Conservation (phyloP, 805 yeast species). For the Blastobotrys attinorum region DNA sequence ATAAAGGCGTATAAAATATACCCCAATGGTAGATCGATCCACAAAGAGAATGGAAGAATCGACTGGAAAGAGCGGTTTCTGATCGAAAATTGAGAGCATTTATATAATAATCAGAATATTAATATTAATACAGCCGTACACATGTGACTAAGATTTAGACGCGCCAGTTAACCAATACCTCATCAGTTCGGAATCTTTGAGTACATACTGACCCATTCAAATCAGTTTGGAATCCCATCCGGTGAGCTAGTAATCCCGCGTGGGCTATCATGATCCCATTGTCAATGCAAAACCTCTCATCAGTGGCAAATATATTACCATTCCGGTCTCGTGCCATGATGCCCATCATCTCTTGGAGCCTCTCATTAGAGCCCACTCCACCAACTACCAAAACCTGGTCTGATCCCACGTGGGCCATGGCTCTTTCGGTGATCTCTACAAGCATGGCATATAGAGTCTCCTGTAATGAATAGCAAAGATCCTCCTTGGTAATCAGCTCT, state of each 20-base stretch:
- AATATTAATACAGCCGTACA: too few relatives aligned
- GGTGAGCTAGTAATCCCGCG: constrained; percentile 80
- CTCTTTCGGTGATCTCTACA: constrained; percentile 95
- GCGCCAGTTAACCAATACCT: constrained; percentile 85
- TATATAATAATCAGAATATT: too few relatives aligned
- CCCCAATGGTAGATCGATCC: too few relatives aligned
- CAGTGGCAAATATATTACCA: constrained; percentile 90
- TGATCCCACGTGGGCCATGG: constrained; percentile 94
- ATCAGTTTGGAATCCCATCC: constrained; percentile 63
- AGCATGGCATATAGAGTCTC: constrained; percentile 92
- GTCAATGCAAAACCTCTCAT: constrained; percentile 93
- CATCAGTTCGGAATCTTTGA: constrained; percentile 91
- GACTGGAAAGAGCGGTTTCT: too few relatives aligned
- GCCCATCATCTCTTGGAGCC: constrained; percentile 96
- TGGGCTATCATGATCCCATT: constrained; percentile 99
- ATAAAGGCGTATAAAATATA: too few relatives aligned
- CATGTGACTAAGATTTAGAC: constrained; percentile 31
- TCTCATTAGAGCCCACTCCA: constrained; percentile 93
- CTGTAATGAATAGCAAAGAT: constrained; percentile 86
- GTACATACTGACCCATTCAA: constrained; percentile 75
- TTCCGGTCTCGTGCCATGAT: constrained; percentile 82
- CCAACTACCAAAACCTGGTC: constrained; percentile 91
- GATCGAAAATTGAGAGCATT: too few relatives aligned
- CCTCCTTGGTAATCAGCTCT: constrained; percentile 64
- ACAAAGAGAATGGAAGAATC: too few relatives aligned